phyloP scores from a whole-genome alignment of 2,329 filamentous ascomycete genomes.

The Didymella exigua region DNA sequence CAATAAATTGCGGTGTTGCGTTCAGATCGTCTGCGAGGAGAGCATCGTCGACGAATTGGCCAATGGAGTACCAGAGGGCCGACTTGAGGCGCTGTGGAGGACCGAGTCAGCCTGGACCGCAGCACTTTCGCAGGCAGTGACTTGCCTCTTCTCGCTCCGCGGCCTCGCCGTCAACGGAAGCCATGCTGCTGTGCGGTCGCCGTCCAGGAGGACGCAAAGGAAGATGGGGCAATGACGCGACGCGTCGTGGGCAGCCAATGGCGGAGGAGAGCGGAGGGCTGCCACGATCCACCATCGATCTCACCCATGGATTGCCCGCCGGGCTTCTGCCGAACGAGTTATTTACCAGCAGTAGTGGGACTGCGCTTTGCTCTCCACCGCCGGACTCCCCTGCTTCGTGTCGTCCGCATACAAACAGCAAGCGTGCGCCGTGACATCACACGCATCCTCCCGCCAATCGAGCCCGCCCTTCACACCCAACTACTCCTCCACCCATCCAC shows the following conservation, averaged over 20 bases:
- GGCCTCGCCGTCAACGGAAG: slow-evolving; percentile 30
- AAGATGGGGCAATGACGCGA: slow-evolving; percentile 22
- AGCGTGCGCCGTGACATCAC: slow-evolving; percentile 1
- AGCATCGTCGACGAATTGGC: slow-evolving; percentile 80
- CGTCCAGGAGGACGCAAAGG: background rate
- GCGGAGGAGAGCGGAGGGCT: slow-evolving; percentile 24
- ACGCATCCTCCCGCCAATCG: background rate
- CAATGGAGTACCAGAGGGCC: slow-evolving; percentile 50
- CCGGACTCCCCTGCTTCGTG: background rate
- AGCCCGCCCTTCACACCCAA: background rate
- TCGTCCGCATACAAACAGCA: slow-evolving; percentile 2
- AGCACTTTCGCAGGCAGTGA: background rate
- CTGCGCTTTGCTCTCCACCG: background rate
- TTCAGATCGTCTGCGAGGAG: slow-evolving; percentile 75
- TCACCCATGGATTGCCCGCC: background rate
- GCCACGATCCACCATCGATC: too few species aligned
- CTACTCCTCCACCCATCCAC: background rate
- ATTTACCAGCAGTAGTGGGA: slow-evolving; percentile 2
- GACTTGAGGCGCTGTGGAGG: slow-evolving; percentile 54
- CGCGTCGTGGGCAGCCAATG: slow-evolving; percentile 22
- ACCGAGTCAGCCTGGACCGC: background rate
- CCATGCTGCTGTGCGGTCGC: slow-evolving; percentile 22
- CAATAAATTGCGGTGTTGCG: slow-evolving; percentile 90
- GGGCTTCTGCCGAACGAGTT: background rate
- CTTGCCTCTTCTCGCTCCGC: slow-evolving; percentile 42